phyloP scores from a whole-genome alignment of 2,329 filamentous ascomycete genomes.

The Xylariales sp. region DNA sequence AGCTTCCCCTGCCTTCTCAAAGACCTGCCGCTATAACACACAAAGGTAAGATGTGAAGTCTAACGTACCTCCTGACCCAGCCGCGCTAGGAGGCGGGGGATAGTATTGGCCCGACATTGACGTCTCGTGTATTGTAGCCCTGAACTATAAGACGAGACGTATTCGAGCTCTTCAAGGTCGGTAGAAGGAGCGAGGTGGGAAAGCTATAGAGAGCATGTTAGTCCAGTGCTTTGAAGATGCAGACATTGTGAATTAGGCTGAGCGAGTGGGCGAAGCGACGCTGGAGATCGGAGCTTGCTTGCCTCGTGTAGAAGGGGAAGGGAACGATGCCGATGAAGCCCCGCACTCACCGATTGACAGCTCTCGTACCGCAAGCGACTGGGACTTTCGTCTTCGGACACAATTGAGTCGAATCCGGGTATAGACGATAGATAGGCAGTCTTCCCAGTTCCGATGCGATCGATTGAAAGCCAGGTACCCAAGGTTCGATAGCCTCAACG shows the following conservation, averaged over 20 bases:
- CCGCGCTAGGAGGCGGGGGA: slow-evolving; percentile 58
- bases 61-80: slow-evolving; percentile 49
- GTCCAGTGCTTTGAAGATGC: not conserved
- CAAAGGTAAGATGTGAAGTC: slow-evolving; percentile 21
- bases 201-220: slow-evolving; percentile 11
- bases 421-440: no score
- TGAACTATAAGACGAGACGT: not conserved
- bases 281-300: not conserved
- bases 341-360: slow-evolving; percentile 32
- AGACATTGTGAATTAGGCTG: not conserved
- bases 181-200: not conserved
- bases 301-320: not conserved
- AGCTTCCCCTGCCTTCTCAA: not conserved
- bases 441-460: not conserved
- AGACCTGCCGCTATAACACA: slow-evolving; percentile 36
- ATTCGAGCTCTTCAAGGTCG: not conserved
- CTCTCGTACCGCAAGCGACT: not conserved
- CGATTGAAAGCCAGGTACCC: slow-evolving; percentile 3
- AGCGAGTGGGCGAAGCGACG: not conserved
- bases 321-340: slow-evolving; percentile 5
- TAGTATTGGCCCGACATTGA: slow-evolving; percentile 60
- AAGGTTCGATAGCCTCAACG: no score
- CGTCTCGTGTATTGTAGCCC: slow-evolving; percentile 2
- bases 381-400: not conserved
- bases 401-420: slow-evolving; percentile 9